Percentiles rank a stretch among this genome's conserved stretches.
phyloP scores from a whole-genome alignment of 2,329 filamentous ascomycete genomes.

The Cercospora berteroae region DNA sequence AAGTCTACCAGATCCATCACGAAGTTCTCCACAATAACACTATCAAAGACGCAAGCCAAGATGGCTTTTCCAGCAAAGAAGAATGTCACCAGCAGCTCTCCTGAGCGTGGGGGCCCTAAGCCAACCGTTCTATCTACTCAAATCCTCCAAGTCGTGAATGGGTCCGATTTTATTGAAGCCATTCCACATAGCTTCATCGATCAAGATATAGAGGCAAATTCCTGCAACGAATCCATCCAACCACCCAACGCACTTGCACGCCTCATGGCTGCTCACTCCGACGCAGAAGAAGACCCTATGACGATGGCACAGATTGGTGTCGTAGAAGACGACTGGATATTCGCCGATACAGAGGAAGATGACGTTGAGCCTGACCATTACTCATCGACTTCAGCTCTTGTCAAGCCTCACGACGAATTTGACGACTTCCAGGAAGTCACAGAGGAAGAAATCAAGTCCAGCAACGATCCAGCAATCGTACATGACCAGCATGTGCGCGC shows the following conservation, averaged over 20 bases:
- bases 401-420: not conserved
- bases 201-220: accelerated
- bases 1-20: not conserved
- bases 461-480: not conserved
- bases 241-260: not conserved
- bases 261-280: not conserved
- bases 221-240: not conserved
- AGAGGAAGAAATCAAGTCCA: not conserved
- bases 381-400: not conserved
- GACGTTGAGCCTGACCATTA: not conserved
- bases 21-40: not conserved
- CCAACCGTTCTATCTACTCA: too few relatives aligned
- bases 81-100: not conserved
- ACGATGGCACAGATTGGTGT: not conserved
- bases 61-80: not conserved
- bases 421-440: not conserved
- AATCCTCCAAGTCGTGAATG: not conserved
- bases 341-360: not conserved
- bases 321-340: not conserved
- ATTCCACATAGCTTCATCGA: not conserved
- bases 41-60: not conserved
- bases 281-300: not conserved
- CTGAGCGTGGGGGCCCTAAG: not conserved
- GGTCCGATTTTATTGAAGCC: not conserved
- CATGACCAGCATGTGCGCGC: not conserved